These are phyloP conservation scores for Paracamarosporium sp. DNA, from an alignment of 2,329 filamentous ascomycete genomes.

Conservation along the genomic window DNA sequence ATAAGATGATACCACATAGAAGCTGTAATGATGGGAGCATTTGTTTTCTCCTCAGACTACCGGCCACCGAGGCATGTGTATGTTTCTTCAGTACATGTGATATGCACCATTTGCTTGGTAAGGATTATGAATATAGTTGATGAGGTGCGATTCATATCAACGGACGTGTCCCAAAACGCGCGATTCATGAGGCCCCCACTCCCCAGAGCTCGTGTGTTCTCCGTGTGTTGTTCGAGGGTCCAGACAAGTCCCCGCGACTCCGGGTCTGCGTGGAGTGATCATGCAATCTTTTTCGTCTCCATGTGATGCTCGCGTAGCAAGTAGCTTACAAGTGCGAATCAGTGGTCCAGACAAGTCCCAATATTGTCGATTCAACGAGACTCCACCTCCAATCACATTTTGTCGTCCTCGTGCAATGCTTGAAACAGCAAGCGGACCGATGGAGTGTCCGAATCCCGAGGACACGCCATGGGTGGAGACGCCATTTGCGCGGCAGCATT, in stretches of 20 bases:
- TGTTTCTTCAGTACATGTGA: not conserved
- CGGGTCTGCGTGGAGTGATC: not conserved
- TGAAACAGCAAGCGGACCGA: not conserved
- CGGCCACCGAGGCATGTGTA: not conserved
- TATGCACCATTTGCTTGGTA: not conserved
- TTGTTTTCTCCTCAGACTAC: not conserved
- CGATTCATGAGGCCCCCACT: not conserved
- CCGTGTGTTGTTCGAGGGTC: not conserved
- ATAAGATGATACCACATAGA: not conserved
- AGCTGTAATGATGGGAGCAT: not conserved
- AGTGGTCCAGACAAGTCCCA: not conserved
- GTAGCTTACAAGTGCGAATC: not conserved
- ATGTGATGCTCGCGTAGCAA: too few species aligned
- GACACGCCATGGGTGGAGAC: not conserved
- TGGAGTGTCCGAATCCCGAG: not conserved
- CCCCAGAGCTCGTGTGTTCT: not conserved
- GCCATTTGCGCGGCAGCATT: not conserved
- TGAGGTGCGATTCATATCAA: not conserved
- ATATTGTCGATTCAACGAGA: not conserved
- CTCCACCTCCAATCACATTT: not conserved
- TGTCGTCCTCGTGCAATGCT: not conserved
- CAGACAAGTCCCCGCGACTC: not conserved
- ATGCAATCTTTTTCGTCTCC: not conserved
- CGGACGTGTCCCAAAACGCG: not conserved
- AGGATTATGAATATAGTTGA: not conserved